Evolutionary conservation across 2,329 filamentous ascomycete genomes (phyloP).

Genomic region (Aspergillus melleus): DNA sequence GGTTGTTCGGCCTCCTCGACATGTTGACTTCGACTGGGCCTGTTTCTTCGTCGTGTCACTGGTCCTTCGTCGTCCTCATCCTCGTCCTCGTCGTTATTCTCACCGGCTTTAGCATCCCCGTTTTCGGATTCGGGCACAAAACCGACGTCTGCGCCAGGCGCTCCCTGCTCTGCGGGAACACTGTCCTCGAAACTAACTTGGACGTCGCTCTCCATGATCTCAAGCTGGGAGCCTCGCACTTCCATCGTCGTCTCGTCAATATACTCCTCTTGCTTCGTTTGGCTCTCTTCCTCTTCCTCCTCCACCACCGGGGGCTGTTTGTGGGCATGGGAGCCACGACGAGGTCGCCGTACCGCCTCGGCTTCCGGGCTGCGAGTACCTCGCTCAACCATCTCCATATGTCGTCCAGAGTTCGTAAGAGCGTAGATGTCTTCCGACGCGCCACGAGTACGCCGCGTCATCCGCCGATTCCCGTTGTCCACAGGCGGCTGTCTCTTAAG

Average conservation of each 20-base stretch:
- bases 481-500: constrained; percentile 27
- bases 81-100: constrained; percentile 43
- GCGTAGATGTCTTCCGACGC: constrained; percentile 57
- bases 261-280: constrained; percentile 36
- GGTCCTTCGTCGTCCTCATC: constrained; percentile 56
- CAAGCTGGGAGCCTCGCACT: constrained; percentile 42
- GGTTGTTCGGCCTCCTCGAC: constrained; percentile 26
- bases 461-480: constrained; percentile 47
- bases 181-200: constrained; percentile 36
- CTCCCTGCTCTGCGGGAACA: constrained; percentile 22
- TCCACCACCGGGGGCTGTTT: constrained; percentile 41
- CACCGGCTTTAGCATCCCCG: constrained; percentile 31
- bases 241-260: constrained; percentile 47
- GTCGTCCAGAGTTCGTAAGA: constrained; percentile 59
- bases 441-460: constrained; percentile 60
- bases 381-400: constrained; percentile 55
- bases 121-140: constrained; percentile 45
- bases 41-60: constrained; percentile 47
- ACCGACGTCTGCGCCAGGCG: constrained; percentile 34
- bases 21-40: constrained; percentile 25
- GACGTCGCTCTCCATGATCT: constrained; percentile 45
- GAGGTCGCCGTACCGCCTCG: constrained; percentile 15
- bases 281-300: constrained; percentile 20
- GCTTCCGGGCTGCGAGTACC: constrained; percentile 55
- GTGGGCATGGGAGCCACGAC: constrained; percentile 33